Percentiles rank a stretch among this genome's conserved stretches.
phyloP scores from a whole-genome alignment of 331 rosid genomes.

The Acacia pycnantha region DNA sequence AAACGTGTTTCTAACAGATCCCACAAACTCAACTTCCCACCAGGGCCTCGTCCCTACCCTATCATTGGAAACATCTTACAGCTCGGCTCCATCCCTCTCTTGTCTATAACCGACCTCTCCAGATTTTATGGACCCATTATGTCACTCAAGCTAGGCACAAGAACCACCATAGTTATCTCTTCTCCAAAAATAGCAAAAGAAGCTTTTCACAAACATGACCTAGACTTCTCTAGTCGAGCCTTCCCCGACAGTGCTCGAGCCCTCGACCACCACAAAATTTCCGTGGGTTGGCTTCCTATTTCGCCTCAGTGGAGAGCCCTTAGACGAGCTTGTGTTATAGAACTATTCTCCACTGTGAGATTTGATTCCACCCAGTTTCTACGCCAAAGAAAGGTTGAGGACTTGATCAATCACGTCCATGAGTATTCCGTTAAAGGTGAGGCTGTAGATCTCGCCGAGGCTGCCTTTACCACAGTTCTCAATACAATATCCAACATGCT shows the following conservation, averaged over 20 bases:
- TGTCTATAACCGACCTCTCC: too few species aligned
- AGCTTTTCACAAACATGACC: neutral
- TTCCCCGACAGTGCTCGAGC: neutral
- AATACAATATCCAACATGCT: neutral
- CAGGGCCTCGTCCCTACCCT: neutral
- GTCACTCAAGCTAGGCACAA: neutral
- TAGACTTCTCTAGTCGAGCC: neutral
- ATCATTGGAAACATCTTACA: too few species aligned
- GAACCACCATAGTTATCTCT: neutral
- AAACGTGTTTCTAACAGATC: neutral
- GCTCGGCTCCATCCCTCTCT: too few species aligned
- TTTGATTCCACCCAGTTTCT: constrained; percentile 17
- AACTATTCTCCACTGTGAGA: constrained; percentile 7
- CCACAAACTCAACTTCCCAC: neutral
- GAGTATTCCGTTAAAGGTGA: neutral
- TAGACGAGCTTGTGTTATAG: constrained; percentile 24
- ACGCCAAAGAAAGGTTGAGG: constrained; percentile 10
- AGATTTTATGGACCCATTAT: too few species aligned
- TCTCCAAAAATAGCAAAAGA: neutral
- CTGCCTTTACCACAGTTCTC: too few species aligned
- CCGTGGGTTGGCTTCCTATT: neutral
- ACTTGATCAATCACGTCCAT: constrained; percentile 9
- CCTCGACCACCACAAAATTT: neutral
- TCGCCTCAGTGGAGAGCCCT: neutral
- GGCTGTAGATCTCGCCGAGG: too few species aligned